These are phyloP conservation scores for Baudoinia panamericana DNA, from an alignment of 495 filamentous ascomycete genomes.

Conservation along the genomic window DNA sequence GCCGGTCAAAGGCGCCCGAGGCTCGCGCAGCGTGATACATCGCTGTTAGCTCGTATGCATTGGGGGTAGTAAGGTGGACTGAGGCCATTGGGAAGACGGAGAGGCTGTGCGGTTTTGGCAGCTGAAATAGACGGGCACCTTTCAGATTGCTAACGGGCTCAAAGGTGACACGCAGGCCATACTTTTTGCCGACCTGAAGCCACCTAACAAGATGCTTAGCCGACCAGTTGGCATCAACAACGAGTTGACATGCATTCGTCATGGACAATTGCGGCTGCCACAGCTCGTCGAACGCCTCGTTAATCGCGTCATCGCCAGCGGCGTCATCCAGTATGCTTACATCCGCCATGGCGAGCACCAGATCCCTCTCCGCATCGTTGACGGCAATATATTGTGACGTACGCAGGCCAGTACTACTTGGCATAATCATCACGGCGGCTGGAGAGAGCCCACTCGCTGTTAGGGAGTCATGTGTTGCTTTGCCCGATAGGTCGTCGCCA, in stretches of 20 bases:
- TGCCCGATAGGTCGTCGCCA: constrained; percentile 64
- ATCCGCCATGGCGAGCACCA: constrained; percentile 83
- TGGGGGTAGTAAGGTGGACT: constrained; percentile 66
- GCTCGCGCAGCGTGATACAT: constrained; percentile 56
- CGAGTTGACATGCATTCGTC: constrained; percentile 54
- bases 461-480: constrained; percentile 51
- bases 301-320: constrained; percentile 15
- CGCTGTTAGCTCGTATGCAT: constrained; percentile 62
- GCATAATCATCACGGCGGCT: constrained; percentile 45
- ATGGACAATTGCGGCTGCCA: constrained; percentile 47
- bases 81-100: constrained; percentile 46
- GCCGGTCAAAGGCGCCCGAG: constrained; percentile 49
- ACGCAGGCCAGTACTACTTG: constrained; percentile 36
- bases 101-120: constrained; percentile 20
- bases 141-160: constrained; percentile 87
- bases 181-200: constrained; percentile 41
- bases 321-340: constrained; percentile 67
- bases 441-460: constrained; percentile 48
- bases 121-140: constrained; percentile 50
- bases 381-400: constrained; percentile 88
- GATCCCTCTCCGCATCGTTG: constrained; percentile 69
- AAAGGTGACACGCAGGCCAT: constrained; percentile 52
- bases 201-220: constrained; percentile 47
- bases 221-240: constrained; percentile 76
- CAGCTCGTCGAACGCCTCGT: constrained; percentile 31